Base-by-base conservation (phyloP, 352 stramenopile genomes). In the Saprolegnia parasitica region DNA sequence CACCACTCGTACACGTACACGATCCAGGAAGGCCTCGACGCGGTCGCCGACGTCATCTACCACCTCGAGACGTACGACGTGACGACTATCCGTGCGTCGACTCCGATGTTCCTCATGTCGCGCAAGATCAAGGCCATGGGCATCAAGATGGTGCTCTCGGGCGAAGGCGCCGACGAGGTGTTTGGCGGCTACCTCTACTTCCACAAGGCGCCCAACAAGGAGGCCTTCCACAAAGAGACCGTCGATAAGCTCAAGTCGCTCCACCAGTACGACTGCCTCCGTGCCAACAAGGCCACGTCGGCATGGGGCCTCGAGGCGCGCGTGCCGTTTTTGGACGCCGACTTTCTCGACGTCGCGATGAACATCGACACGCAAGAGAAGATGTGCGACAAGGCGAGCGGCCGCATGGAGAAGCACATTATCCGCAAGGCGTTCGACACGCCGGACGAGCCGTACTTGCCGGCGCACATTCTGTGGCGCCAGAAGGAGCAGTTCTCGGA, bases 401-500 rank as follows among this genome's bases (percentile, higher is more conserved):
- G 83, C 35, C 90, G 93, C 68, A 98, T 99, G 77, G 97, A 99
- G 78, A 99, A 99, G 89, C 99, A 97, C 81, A 97, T 98, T 60
- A 97, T 99, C 79, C 88, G 97, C 67, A 99, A 99, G 81, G 97
- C 97, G 8, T 99, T 99, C 74, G 87, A 99, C 77, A 97, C 97
- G 62, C 88, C 93, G 26, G 96, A 98, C 73, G 80, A 99, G 72
- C 96, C 96, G 39, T 99, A 99, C 81, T 80, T 99, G 68, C 97
- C 97, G 6, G 74, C 97, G 46, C 84, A 98, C 63, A 99, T 99
- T 72, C 84, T 99, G 68, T 99, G 97, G 96, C 93, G 97, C 73
- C 97, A 99, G 83, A 99, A 99, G 83, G 97, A 99, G 82, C 97
- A 99, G 85, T 99, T 99, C 75, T 98, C 93, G 84, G 97, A 99